These are phyloP conservation scores for Chytriomyces confervae DNA, from an alignment of 192 early-diverging fungal genomes.

Conservation along the genomic window DNA sequence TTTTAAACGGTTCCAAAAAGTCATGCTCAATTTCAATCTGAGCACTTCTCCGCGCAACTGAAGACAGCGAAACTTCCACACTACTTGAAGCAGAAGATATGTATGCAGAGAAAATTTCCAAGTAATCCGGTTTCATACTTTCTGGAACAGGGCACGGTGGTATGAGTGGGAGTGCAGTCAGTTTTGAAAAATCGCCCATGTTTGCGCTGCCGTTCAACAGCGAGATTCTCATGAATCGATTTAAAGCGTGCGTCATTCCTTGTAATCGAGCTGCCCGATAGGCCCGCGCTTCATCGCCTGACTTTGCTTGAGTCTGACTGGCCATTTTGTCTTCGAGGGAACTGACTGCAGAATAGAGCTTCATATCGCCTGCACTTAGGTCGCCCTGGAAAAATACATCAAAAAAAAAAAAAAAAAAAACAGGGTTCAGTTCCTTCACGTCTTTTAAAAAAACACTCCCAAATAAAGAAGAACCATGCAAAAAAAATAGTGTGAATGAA, in stretches of 20 bases:
- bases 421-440: background rate
- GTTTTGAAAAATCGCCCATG: background rate
- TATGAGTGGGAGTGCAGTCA: background rate
- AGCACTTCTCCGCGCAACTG: background rate
- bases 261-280: background rate
- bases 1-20: background rate
- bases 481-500: background rate
- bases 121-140: background rate
- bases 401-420: too few relatives aligned
- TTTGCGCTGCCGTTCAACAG: background rate
- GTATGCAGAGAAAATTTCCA: constrained; percentile 13
- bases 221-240: constrained; percentile 3
- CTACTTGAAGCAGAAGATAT: background rate
- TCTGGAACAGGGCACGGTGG: background rate
- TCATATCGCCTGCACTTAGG: background rate
- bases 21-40: constrained; percentile 8
- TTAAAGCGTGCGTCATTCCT: constrained; percentile 4
- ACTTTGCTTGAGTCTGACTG: background rate
- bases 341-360: constrained; percentile 1
- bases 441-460: too few relatives aligned
- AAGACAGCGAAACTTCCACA: background rate
- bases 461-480: background rate
- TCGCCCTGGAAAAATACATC: background rate
- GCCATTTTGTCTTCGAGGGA: constrained; percentile 16
- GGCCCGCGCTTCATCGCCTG: background rate